These are phyloP conservation scores for Aspergillus bridgeri DNA, from an alignment of 495 filamentous ascomycete genomes.

Conservation along the genomic window DNA sequence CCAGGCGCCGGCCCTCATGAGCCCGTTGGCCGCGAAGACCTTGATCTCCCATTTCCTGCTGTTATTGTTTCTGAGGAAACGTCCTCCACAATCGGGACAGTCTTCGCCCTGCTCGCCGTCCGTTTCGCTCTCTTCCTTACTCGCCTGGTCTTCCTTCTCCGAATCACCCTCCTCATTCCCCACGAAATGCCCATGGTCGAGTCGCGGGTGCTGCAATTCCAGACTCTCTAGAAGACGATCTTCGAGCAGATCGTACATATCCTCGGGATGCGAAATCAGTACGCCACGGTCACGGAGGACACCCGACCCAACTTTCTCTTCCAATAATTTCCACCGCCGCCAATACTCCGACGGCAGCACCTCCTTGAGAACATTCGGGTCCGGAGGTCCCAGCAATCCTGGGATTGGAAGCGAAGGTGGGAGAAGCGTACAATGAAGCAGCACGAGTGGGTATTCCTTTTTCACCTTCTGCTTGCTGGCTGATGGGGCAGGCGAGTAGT, in stretches of 20 bases:
- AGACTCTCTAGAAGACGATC: constrained; percentile 86
- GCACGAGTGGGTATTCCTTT: constrained; percentile 72
- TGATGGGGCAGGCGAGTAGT: constrained; percentile 45
- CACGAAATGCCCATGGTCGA: constrained; percentile 75
- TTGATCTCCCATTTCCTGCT: constrained; percentile 75
- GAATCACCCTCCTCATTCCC: constrained; percentile 40
- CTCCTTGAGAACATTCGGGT: constrained; percentile 51
- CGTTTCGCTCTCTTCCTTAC: constrained; percentile 30
- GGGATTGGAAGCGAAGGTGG: constrained; percentile 67
- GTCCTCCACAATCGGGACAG: constrained; percentile 59
- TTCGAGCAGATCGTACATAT: constrained; percentile 88
- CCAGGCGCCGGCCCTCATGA: constrained; percentile 92
- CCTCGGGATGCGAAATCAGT: constrained; percentile 82
- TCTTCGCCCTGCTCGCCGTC: constrained; percentile 43
- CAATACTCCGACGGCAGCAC: constrained; percentile 57
- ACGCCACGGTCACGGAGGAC: constrained; percentile 76
- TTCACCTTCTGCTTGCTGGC: constrained; percentile 52
- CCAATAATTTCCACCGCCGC: constrained; percentile 69
- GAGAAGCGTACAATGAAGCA: constrained; percentile 83
- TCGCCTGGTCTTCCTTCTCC: constrained; percentile 30
- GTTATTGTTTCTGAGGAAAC: constrained; percentile 46
- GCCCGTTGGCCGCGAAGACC: constrained; percentile 88
- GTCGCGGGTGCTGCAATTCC: constrained; percentile 66
- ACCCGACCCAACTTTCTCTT: constrained; percentile 69
- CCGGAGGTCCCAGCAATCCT: constrained; percentile 40